Evolutionary conservation across 2,329 filamentous ascomycete genomes (phyloP).

Genomic region (Colletotrichum melonis): DNA sequence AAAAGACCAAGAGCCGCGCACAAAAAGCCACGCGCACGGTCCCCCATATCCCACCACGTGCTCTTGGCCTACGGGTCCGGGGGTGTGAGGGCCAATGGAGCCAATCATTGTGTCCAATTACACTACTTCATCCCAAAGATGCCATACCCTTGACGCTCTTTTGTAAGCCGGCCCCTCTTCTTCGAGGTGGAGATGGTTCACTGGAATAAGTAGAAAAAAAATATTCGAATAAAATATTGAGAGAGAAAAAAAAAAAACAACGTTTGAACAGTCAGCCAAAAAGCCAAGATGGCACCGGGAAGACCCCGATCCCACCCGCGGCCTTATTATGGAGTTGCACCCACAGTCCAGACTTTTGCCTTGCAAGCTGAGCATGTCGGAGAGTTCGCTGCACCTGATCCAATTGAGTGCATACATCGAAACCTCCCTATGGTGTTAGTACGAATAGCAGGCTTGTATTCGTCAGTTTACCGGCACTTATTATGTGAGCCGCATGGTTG

Average conservation of each 20-base stretch:
- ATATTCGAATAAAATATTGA: neutral
- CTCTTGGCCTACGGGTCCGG: neutral
- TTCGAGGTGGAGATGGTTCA: conserved; percentile 5
- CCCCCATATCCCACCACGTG: neutral
- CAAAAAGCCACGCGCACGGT: neutral
- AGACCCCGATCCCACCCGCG: neutral
- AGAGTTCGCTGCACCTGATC: neutral
- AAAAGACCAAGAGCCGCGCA: no score
- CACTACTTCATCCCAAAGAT: neutral
- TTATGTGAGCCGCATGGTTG: neutral
- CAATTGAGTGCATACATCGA: neutral
- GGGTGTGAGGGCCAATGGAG: neutral
- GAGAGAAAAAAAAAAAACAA: neutral
- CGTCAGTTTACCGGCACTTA: neutral
- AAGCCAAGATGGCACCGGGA: neutral
- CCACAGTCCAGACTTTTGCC: neutral
- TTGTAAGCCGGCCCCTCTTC: neutral
- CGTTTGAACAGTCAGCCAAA: neutral
- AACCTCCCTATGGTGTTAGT: neutral
- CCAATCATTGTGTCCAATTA: neutral
- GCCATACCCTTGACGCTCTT: neutral
- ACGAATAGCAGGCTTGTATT: neutral
- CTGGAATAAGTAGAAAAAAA: neutral
- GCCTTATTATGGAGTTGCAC: conserved; percentile 10
- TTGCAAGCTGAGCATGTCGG: neutral